Evolutionary conservation across 495 filamentous ascomycete genomes (phyloP), one percentile per base, ranked within the genome.

Genomic region (Neurospora sp.): DNA sequence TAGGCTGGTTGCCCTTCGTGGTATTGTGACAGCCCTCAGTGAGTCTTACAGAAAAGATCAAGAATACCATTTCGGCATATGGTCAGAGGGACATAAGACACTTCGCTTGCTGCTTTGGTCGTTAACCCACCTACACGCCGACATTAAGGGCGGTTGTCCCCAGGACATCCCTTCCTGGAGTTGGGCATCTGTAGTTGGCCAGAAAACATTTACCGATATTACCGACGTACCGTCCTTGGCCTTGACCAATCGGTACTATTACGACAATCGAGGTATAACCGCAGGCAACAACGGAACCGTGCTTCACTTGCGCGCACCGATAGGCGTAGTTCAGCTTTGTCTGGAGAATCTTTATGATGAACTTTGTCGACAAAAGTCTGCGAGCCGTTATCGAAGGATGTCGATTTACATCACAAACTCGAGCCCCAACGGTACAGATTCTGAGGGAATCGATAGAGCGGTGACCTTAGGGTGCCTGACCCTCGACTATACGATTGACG

Each of bases 141-240:
- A n/a, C n/a, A n/a, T n/a, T n/a, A n/a, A n/a, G n/a, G n/a, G n/a
- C n/a, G n/a, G n/a, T n/a, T n/a, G n/a, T n/a, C n/a, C n/a, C n/a
- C n/a, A n/a, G n/a, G n/a, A n/a, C n/a, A n/a, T 62, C 13, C 54
- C 54, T 7, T 62, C 54, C 2, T 62, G 54, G 54, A 62, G 54
- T 9, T 62, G 54, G 54, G 28, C 5, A 17, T 62, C 54, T 4
- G 1, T 62, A 17, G 11, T 4, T 4, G 54, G 15, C 54, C 0
- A 2, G 10, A 54, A 28, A 31, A 0, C 0, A 0, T 62, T 62
- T 21, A 5, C n/a, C n/a, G n/a, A n/a, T n/a, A n/a, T n/a, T n/a
- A n/a, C n/a, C n/a, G n/a, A n/a, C n/a, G n/a, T n/a, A n/a, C n/a
- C n/a, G n/a, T n/a, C n/a, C n/a, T n/a, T n/a, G n/a, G n/a, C n/a